Base-by-base conservation (phyloP, 75 land plant species). In the Gnetum montanum region DNA sequence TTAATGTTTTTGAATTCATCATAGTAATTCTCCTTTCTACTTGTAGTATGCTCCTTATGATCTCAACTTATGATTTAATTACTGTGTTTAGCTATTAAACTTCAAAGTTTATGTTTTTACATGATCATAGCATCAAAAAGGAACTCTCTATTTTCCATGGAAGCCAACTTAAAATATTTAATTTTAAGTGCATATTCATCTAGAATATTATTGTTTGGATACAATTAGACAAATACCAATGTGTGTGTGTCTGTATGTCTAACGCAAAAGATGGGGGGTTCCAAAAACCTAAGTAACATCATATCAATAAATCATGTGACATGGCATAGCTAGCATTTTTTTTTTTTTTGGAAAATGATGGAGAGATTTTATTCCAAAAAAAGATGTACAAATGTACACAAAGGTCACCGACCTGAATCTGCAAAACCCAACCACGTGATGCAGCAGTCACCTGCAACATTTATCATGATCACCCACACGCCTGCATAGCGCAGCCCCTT, bases 151-250 rank as follows among this genome's bases (percentile, higher is more conserved):
- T 64, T 56, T 64, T 43, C 57, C 26, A 56, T 40, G 12, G 43
- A 55, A 56, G 59, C 30, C 34, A 20, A 55, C 73, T 70, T 50
- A 18, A 63, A 63, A 70, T 70, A 63, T 63, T 63, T 63, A 57
- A 70, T 70, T 66, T 58, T 63, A 70, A 29, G 49, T 24, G 27
- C 29, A 47, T 23, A 25, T 47, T 10, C 29, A 26, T 16, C 3
- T 40, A 16, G 15, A 40, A 40, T 40, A 40, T 40, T 4, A 40
- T 12, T 40, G 43, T 40, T 40, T 40, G 43, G 43, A 16, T 40
- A 40, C 4, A 16, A 13, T 16, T 12, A 4, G 15, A 40, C 12
- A 40, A 40, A 3, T 40, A 40, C 13, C 43, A 3, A 40, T 40
- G n/a, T 40, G 2, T 40, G 51, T 37, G 65, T 44, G 65, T 59